Percentiles rank a stretch among this genome's conserved stretches.
phyloP scores from a whole-genome alignment of 2,329 filamentous ascomycete species.

The Phialophora expanda region DNA sequence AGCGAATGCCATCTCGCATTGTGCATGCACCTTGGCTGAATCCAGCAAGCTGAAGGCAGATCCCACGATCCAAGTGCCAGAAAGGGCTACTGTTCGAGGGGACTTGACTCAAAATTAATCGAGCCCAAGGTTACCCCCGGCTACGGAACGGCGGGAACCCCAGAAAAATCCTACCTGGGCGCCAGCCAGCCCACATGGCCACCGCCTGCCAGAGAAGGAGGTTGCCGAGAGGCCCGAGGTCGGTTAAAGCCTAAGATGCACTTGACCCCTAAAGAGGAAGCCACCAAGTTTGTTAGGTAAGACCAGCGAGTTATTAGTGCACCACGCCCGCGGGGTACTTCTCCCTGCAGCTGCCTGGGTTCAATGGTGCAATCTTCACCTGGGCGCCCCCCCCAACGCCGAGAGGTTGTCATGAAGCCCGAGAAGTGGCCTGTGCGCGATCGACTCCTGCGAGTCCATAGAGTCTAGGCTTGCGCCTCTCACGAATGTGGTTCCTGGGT shows the following conservation, averaged over 20 bases:
- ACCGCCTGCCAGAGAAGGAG: not conserved
- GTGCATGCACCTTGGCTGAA: not conserved
- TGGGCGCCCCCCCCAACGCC: not conserved
- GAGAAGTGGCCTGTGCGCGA: not conserved
- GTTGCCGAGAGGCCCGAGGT: not conserved
- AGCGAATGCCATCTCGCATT: constrained; percentile 1
- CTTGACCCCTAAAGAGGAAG: not conserved
- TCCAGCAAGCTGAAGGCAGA: not conserved
- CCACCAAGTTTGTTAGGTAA: not conserved
- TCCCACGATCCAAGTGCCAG: not conserved
- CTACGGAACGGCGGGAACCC: not conserved
- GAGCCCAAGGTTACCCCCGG: not conserved
- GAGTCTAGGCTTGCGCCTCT: constrained; percentile 4
- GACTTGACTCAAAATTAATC: not conserved
- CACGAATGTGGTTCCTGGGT: not conserved
- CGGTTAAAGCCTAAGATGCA: not conserved
- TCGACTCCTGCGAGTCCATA: not conserved
- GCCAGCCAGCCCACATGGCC: not conserved
- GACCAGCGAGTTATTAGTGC: not conserved
- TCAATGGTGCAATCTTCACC: not conserved
- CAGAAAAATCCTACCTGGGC: not conserved
- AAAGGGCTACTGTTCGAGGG: not conserved
- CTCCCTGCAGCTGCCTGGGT: not conserved
- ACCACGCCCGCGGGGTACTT: not conserved
- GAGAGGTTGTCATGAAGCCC: constrained; percentile 3